These are phyloP conservation scores for Fragilaria crotonensis DNA, from an alignment of 108 stramenopile species.

Conservation along the genomic window DNA sequence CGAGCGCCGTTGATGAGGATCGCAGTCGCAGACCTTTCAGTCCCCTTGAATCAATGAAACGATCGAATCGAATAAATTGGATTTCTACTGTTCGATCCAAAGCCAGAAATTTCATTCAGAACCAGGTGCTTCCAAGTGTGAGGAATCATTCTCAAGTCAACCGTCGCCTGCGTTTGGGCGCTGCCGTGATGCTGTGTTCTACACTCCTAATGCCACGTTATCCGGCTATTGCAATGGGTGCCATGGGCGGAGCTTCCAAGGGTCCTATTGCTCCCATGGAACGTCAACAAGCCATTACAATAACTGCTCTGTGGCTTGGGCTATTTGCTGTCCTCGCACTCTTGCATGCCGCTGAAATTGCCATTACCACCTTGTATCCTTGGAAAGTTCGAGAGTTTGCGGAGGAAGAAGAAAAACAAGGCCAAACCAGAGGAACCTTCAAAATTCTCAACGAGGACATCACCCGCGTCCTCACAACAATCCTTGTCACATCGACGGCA, in stretches of 20 bases:
- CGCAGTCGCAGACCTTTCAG: too few species aligned
- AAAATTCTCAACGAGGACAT: slow-evolving; percentile 88
- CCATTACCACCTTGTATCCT: slow-evolving; percentile 95
- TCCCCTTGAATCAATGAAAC: too few species aligned
- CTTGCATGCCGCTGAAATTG: slow-evolving; percentile 91
- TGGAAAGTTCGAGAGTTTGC: slow-evolving; percentile 97
- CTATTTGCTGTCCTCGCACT: slow-evolving; percentile 69
- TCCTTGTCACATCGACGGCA: slow-evolving; percentile 88
- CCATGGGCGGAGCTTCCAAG: slow-evolving; percentile 15
- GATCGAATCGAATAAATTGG: too few species aligned
- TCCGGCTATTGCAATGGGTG: too few species aligned
- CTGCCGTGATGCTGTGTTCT: too few species aligned
- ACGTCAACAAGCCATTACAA: slow-evolving; percentile 24
- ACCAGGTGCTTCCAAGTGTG: too few species aligned
- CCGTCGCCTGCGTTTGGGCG: too few species aligned
- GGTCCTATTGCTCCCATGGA: slow-evolving; percentile 19
- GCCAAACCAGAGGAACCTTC: slow-evolving; percentile 64
- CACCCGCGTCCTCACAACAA: slow-evolving; percentile 91
- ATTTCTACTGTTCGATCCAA: too few species aligned
- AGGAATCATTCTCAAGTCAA: too few species aligned
- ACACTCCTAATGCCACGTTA: too few species aligned
- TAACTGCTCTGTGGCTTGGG: slow-evolving; percentile 26
- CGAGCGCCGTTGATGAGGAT: too few species aligned
- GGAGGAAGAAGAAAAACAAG: slow-evolving; percentile 85
- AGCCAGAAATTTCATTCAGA: too few species aligned